Conservation (phyloP, 805 yeast species). For the Ogataea trehalophila region DNA sequence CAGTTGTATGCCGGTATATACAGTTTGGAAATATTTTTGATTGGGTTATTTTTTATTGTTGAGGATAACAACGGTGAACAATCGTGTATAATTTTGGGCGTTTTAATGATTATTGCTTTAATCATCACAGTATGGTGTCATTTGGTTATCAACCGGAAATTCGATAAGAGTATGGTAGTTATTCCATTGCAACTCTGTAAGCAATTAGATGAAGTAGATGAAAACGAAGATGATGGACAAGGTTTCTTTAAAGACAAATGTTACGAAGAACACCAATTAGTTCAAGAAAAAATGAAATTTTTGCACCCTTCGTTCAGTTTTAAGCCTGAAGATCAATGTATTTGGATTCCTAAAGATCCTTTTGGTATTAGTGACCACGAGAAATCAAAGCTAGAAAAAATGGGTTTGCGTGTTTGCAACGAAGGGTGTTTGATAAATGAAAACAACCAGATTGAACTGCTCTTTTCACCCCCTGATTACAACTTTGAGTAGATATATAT, state of each 20-base stretch:
- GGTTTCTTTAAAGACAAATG: background rate
- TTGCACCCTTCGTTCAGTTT: constrained; percentile 23
- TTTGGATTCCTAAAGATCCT: constrained; percentile 30
- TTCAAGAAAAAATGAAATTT: constrained; percentile 10
- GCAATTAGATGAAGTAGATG: constrained; percentile 6
- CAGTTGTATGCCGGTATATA: constrained; percentile 80
- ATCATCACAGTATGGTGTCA: constrained; percentile 56
- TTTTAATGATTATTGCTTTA: constrained; percentile 47
- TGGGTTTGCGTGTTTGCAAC: constrained; percentile 17
- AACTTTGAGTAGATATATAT: constrained; percentile 3
- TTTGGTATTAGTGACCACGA: constrained; percentile 28
- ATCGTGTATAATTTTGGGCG: constrained; percentile 41
- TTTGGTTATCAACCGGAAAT: constrained; percentile 42
- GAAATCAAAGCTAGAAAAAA: constrained; percentile 16
- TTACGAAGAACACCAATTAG: constrained; percentile 1
- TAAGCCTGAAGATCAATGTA: constrained; percentile 14
- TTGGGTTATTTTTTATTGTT: constrained; percentile 70
- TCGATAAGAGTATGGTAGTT: constrained; percentile 30
- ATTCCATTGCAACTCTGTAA: constrained; percentile 32
- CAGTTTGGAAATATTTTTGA: constrained; percentile 70
- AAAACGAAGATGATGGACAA: too few relatives aligned
- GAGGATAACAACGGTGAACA: constrained; percentile 43
- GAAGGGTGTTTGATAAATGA: constrained; percentile 14
- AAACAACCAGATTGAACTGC: constrained; percentile 7
- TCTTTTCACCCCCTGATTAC: constrained; percentile 17